These are phyloP conservation scores for Ustilago lituana DNA, from an alignment of 1,284 basidiomycete species.

Conservation along the genomic window DNA sequence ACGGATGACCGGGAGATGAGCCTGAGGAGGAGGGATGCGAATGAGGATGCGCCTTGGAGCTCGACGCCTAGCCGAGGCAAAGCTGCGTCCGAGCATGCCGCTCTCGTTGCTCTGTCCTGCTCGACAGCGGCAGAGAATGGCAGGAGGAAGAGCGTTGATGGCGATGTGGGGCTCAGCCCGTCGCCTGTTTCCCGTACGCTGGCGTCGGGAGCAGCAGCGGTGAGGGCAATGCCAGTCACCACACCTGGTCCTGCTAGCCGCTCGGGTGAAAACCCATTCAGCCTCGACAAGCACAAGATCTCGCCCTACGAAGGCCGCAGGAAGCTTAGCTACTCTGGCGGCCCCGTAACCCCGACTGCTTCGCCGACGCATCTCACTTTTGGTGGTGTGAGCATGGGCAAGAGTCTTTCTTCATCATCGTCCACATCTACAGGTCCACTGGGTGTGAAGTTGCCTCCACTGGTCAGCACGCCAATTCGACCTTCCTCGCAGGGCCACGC, in stretches of 20 bases:
- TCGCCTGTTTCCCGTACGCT: constrained; percentile 36
- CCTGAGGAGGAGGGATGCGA: constrained; percentile 16
- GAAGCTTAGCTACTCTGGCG: constrained; percentile 44
- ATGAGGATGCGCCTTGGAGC: constrained; percentile 35
- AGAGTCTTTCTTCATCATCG: constrained; percentile 16
- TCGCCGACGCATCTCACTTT: constrained; percentile 35
- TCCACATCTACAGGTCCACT: constrained; percentile 7
- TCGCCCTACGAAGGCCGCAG: constrained; percentile 44
- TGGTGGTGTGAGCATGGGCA: constrained; percentile 14
- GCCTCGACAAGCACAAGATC: constrained; percentile 60
- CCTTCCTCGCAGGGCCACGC: constrained; percentile 18
- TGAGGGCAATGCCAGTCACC: constrained; percentile 26
- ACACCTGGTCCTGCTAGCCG: constrained; percentile 28
- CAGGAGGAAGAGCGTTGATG: constrained; percentile 4
- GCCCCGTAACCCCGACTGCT: constrained; percentile 20
- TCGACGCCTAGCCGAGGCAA: constrained; percentile 36
- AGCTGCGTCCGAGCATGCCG: constrained; percentile 29
- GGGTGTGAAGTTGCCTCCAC: constrained; percentile 35
- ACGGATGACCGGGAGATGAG: constrained; percentile 39
- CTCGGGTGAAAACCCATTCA: constrained; percentile 53
- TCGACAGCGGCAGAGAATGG: constrained; percentile 15
- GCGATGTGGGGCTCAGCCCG: constrained; percentile 30
- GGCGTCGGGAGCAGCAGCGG: constrained; percentile 16
- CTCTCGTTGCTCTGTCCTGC: constrained; percentile 41
- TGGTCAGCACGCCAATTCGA: constrained; percentile 43